Base-by-base conservation (phyloP, 139 green algal species). In the Chloropicon primus region DNA sequence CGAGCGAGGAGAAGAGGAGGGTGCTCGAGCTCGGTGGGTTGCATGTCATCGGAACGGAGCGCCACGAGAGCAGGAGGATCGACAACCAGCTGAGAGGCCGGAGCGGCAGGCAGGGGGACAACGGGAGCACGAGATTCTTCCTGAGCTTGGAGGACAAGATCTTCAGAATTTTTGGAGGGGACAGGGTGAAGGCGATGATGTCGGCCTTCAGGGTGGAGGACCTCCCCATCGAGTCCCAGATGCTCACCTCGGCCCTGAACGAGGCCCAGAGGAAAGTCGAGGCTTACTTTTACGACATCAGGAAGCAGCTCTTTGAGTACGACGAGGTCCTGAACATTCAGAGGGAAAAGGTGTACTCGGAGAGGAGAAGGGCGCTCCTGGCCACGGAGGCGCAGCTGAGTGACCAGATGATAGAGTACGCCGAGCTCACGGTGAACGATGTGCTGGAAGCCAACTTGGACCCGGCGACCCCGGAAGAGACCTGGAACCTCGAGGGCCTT, bases 251-350 rank as follows among this genome's bases (percentile, higher is more conserved):
- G 10, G 90, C 93, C 1, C 89, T 99, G 29, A 89, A 98, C 79
- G 92, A 93, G 24, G 93, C 95, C 10, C 95, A 99, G 88, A 92
- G 92, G 81, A 95, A 97, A 80, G 93, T 93, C 75, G 94, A 99
- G 88, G 85, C 87, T 17, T 99, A 98, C 86, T 99, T 98, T 82
- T 98, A 96, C 79, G 95, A 99, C 86, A 96, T 96, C 78, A 88
- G 95, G 76, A 96, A 96, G 88, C 89, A 94, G 81, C 89, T 98
- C 73, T 98, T 97, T 76, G 94, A 98, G 77, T 98, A 98, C 80
- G 94, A 98, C 83, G 85, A 97, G 84, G 77, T 80, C 23, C 80
- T 98, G 22, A 99, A 98, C 91, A 96, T 89, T 2, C 95, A 99
- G 89, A 87, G 94, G 53, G 93, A 97, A 77, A 91, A 92, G 77